Evolutionary conservation across 495 filamentous ascomycete species (phyloP).

Genomic region (Penicillium coprophilum): DNA sequence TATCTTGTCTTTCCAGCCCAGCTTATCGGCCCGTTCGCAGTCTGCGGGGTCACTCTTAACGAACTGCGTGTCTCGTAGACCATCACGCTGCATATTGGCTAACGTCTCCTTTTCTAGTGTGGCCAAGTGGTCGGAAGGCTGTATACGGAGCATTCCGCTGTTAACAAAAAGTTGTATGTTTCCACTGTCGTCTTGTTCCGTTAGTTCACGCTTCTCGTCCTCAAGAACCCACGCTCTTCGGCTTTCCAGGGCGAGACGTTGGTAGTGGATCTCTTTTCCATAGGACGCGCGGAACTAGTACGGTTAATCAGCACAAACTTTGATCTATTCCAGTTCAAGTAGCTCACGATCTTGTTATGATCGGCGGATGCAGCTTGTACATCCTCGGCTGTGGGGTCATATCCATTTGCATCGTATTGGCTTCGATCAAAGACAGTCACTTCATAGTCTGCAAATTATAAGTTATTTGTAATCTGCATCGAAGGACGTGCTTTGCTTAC

Average conservation of each 20-base stretch:
- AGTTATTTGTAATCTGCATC: not conserved
- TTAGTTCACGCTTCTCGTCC: slow-evolving; percentile 12
- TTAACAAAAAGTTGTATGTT: slow-evolving; percentile 11
- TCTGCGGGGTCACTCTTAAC: slow-evolving; percentile 19
- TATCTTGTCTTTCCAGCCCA: slow-evolving; percentile 20
- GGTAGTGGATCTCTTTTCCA: slow-evolving; percentile 21
- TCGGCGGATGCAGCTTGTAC: slow-evolving; percentile 22
- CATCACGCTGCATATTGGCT: slow-evolving; percentile 18
- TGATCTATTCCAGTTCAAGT: too few species aligned
- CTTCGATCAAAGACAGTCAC: slow-evolving; percentile 19
- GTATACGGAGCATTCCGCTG: slow-evolving; percentile 19
- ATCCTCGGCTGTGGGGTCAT: slow-evolving; percentile 10
- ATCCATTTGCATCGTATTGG: slow-evolving; percentile 13
- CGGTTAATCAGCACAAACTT: not conserved
- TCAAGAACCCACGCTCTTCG: slow-evolving; percentile 16
- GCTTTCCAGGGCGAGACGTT: slow-evolving; percentile 20
- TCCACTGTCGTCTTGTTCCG: too few species aligned
- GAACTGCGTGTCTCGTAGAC: slow-evolving; percentile 19
- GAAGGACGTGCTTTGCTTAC: not conserved
- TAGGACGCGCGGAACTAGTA: slow-evolving; percentile 22
- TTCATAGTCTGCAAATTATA: slow-evolving; percentile 6
- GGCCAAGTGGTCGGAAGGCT: slow-evolving; percentile 14
- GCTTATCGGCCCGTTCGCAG: slow-evolving; percentile 12
- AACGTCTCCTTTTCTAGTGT: slow-evolving; percentile 16
- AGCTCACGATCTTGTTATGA: slow-evolving; percentile 21